Base-by-base conservation (phyloP, 78 protist genomes). In the Trichosphaerium sp. region DNA sequence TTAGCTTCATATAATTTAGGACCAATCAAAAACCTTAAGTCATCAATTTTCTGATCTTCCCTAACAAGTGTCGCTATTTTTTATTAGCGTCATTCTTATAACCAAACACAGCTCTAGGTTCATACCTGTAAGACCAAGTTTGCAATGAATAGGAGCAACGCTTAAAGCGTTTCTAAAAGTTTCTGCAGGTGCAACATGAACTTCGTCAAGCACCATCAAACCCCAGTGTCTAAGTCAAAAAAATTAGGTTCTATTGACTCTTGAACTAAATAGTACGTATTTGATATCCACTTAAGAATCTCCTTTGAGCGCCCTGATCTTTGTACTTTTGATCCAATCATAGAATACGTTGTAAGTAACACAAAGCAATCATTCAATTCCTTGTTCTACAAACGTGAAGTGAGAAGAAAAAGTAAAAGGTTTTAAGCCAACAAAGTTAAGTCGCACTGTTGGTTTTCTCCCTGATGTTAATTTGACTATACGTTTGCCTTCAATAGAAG, bases 211-310 rank as follows among this genome's bases (percentile, higher is more conserved):
- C 1, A 96, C 14, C 15, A 97, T 35, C 1, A 97, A 42, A 23
- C 99, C 99, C 99, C 99, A 97, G 43, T 88, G 92, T 15, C 78
- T n/a, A n/a, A n/a, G n/a, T n/a, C n/a, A n/a, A n/a, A n/a, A n/a
- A n/a, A n/a, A n/a, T n/a, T n/a, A n/a, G n/a, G n/a, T n/a, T n/a
- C n/a, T n/a, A n/a, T n/a, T n/a, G n/a, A n/a, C n/a, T n/a, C n/a
- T n/a, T n/a, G n/a, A n/a, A n/a, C n/a, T n/a, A n/a, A n/a, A n/a
- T n/a, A n/a, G n/a, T n/a, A n/a, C n/a, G n/a, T n/a, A 11, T 0
- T 0, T 15, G 0, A 28, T 31, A 89, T 39, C 1, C 0, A 58
- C 5, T 72, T 37, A 86, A 97, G 84, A 15, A 97, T 51, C 51
- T 58, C 60, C 14, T 70, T 42, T 3, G 94, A 37, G 23, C 85